phyloP scores from a whole-genome alignment of 139 green algal genomes.

The Monoraphidium neglectum region DNA sequence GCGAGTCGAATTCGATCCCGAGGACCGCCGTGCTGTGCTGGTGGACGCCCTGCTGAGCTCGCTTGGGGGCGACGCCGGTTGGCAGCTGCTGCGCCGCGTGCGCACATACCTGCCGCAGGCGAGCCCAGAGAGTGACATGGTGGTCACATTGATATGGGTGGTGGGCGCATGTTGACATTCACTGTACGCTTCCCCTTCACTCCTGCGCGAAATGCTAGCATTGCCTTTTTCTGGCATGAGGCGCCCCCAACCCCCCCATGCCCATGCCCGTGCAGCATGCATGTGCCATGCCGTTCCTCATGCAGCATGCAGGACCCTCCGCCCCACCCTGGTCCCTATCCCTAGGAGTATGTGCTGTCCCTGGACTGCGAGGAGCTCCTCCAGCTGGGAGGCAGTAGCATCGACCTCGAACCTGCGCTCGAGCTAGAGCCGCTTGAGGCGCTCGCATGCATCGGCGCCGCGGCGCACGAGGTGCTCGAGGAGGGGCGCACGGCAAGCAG shows the following conservation, averaged over 20 bases:
- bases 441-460: conserved; percentile 57
- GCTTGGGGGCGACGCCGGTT: conserved; percentile 22
- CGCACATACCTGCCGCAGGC: conserved; percentile 1
- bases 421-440: conserved; percentile 55
- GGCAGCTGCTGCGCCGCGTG: conserved; percentile 20
- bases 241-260: no score
- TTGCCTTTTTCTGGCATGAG: no score
- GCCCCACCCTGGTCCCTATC: no score
- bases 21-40: conserved; percentile 49
- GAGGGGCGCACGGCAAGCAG: not conserved
- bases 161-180: no score
- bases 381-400: not conserved
- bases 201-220: no score
- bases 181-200: no score
- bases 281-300: no score
- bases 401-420: conserved; percentile 60
- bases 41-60: conserved; percentile 33
- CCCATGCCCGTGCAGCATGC: no score
- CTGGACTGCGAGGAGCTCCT: conserved; percentile 47
- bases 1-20: conserved; percentile 21
- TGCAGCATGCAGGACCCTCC: no score
- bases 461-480: conserved; percentile 50
- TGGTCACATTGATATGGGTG: no score
- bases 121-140: no score
- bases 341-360: conserved; percentile 19